Conservation (phyloP, 2,329 filamentous ascomycete genomes). For the Cladophialophora bantiana region DNA sequence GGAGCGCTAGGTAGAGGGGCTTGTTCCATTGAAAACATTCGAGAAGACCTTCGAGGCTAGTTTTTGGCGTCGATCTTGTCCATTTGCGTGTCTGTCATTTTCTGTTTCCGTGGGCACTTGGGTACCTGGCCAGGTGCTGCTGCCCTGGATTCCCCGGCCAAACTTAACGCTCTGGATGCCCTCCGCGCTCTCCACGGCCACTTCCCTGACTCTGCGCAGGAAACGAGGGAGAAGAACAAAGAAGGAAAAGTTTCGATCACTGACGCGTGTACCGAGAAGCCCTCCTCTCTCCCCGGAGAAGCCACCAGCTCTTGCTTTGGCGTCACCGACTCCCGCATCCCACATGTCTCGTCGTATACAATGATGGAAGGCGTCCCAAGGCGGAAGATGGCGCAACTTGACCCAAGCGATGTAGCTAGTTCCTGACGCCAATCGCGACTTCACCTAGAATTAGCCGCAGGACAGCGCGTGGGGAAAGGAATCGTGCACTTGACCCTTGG, state of each 20-base stretch:
- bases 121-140: neutral
- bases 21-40: slow-evolving; percentile 19
- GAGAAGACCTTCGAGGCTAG: slow-evolving; percentile 14
- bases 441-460: slow-evolving; percentile 16
- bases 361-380: slow-evolving; percentile 1
- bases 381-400: slow-evolving; percentile 18
- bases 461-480: slow-evolving; percentile 28
- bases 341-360: neutral
- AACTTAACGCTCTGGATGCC: neutral
- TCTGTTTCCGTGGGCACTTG: neutral
- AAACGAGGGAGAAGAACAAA: neutral
- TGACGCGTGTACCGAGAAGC: neutral
- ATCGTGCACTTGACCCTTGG: slow-evolving; percentile 16
- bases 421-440: slow-evolving; percentile 15
- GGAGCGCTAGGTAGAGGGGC: slow-evolving; percentile 8
- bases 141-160: neutral
- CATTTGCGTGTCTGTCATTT: slow-evolving; percentile 1
- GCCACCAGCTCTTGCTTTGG: neutral
- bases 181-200: neutral
- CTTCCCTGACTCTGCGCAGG: slow-evolving; percentile 8
- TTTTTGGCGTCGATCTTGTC: slow-evolving; percentile 7
- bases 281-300: neutral
- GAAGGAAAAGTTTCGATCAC: neutral
- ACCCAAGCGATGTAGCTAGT: slow-evolving; percentile 16
- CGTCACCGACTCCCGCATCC: slow-evolving; percentile 16